These are phyloP conservation scores for Colletotrichum lindemuthianum DNA, from an alignment of 2,329 filamentous ascomycete genomes.

Conservation along the genomic window DNA sequence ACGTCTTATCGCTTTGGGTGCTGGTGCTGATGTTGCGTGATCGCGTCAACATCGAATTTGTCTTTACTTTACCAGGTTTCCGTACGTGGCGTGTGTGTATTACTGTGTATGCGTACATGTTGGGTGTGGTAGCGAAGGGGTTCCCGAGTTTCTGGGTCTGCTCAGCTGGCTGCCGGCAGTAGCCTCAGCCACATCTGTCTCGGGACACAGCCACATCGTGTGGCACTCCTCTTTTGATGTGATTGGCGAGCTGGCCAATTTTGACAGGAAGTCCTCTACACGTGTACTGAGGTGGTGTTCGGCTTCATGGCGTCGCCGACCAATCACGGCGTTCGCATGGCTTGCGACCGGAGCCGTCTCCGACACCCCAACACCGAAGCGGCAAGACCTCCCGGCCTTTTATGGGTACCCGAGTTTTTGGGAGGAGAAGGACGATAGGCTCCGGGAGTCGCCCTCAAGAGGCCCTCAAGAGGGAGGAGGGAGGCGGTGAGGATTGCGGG, in stretches of 20 bases:
- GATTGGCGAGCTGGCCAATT: conserved; percentile 24
- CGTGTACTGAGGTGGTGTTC: neutral
- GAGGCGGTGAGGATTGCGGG: conserved; percentile 28
- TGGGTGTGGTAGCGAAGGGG: neutral
- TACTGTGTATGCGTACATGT: no score
- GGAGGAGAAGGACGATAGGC: conserved; percentile 10
- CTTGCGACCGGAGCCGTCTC: conserved; percentile 27
- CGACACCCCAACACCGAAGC: conserved; percentile 33
- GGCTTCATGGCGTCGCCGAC: conserved; percentile 6
- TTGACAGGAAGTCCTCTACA: neutral
- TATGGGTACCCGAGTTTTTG: conserved; percentile 13
- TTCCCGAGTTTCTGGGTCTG: conserved; percentile 15
- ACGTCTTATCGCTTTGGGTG: no score
- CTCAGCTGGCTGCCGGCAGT: neutral
- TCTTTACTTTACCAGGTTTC: no score
- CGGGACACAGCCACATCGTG: conserved; percentile 20
- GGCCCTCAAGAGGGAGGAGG: conserved; percentile 18
- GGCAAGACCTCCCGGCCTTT: conserved; percentile 25
- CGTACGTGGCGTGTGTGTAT: no score
- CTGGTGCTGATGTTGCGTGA: no score
- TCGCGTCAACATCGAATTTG: no score
- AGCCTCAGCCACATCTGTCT: conserved; percentile 26
- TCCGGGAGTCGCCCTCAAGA: conserved; percentile 11
- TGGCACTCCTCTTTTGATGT: conserved; percentile 4
- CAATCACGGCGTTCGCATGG: conserved; percentile 19